Evolutionary conservation across 768 basidiomycete species (phyloP).

Genomic region (Dioszegia aurantiaca): DNA sequence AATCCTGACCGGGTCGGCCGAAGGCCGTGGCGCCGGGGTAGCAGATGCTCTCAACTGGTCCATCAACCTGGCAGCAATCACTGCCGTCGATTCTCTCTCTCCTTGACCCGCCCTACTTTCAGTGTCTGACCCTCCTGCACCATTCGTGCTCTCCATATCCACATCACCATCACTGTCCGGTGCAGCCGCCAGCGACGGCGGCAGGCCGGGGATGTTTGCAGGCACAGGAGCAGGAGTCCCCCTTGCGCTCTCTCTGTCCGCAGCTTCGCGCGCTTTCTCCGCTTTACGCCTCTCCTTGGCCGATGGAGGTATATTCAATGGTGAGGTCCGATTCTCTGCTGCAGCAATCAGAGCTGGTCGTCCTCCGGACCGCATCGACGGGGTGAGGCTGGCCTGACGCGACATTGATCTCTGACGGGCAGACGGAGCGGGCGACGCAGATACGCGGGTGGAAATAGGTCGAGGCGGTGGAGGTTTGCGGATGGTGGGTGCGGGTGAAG

Average conservation of each 20-base stretch:
- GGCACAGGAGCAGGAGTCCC: background rate
- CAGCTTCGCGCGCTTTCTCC: background rate
- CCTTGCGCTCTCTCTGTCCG: background rate
- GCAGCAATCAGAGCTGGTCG: constrained; percentile 9
- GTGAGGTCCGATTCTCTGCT: background rate
- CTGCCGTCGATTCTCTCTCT: background rate
- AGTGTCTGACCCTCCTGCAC: background rate
- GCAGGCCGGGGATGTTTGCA: background rate
- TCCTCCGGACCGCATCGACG: constrained; percentile 2
- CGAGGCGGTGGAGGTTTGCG: background rate
- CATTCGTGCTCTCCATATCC: background rate
- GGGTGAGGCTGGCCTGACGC: constrained; percentile 9
- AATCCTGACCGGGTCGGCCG: no score
- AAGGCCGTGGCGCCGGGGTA: background rate
- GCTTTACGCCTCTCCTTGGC: constrained; percentile 6
- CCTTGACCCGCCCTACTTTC: no score
- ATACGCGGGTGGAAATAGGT: background rate
- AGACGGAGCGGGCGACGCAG: constrained; percentile 8
- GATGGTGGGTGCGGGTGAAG: background rate
- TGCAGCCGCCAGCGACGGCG: constrained; percentile 1
- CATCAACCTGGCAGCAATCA: background rate
- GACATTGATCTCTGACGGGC: background rate
- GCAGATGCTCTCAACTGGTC: background rate
- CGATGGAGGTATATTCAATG: background rate
- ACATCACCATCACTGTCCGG: background rate